Evolutionary conservation across 2,329 filamentous ascomycete genomes (phyloP), one percentile per base, ranked within the genome.

Genomic region (Claviceps maximensis): DNA sequence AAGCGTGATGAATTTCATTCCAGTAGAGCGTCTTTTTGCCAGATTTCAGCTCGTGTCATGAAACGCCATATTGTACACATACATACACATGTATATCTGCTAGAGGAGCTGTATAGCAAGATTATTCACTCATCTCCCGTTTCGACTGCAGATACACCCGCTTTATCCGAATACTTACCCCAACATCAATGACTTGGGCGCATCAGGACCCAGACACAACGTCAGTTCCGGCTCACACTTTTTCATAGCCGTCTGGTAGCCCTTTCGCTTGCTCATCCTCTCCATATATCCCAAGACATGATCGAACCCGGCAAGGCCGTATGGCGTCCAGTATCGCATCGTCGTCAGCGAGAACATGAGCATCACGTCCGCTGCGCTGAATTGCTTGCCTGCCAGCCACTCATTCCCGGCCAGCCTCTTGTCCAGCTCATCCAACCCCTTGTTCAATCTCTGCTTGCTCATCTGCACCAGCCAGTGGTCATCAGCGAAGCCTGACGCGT

Each of bases 281-380:
- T 68, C 53, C 31, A 80, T 59, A 55, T 75, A 82, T 1, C 55
- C 58, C 33, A 79, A 49, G 6, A 80, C 67, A 47, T 69, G 68
- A 1, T 62, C 57, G 56, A 76, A 75, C 0, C 59, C 62, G 2
- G 55, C 57, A 49, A 80, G 57, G 49, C 70, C 67, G 46, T 67
- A 69, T 1, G 71, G 69, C 25, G 65, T 64, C 57, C 79, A 83
- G 49, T 70, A 68, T 17, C 83, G 70, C 72, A 80, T 74, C 2
- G 80, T 86, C 0, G 81, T 83, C 36, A 86, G 66, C 15, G 72
- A 69, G 59, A 77, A 84, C 0, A 82, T 71, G 4, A 67, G 69
- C 80, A 86, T 84, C 41, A 84, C 69, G 64, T 87, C 84, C 1
- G 83, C 83, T 1, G 72, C 79, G 0, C 79, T 84, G 54, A 87